A percentile compares a stretch with the other conserved stretches of the same genome.
Evolutionary conservation across 495 filamentous ascomycete genomes (phyloP).

Genomic region (Aspergillus panamensis): DNA sequence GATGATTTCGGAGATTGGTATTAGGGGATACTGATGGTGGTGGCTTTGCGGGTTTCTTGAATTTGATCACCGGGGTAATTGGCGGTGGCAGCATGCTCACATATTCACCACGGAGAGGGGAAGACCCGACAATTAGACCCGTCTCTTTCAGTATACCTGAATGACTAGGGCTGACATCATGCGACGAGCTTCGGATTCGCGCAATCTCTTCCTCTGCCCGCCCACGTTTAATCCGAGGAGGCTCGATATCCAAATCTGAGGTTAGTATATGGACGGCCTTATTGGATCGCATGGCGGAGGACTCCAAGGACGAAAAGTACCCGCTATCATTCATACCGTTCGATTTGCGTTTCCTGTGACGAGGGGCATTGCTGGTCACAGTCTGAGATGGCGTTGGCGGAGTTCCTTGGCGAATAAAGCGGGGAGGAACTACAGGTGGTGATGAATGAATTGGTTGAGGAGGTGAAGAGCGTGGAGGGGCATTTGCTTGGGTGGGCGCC

Average conservation of each 20-base stretch:
- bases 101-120: conserved; percentile 55
- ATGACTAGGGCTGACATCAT: conserved; percentile 79
- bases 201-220: conserved; percentile 95
- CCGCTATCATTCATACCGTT: conserved; percentile 88
- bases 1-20: conserved; percentile 90
- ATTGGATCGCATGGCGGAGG: conserved; percentile 75
- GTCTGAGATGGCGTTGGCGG: conserved; percentile 67
- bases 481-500: conserved; percentile 30
- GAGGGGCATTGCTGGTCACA: conserved; percentile 47
- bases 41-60: conserved; percentile 76
- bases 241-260: conserved; percentile 68
- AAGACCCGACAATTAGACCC: conserved; percentile 49
- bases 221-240: conserved; percentile 76
- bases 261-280: conserved; percentile 58
- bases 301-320: conserved; percentile 97
- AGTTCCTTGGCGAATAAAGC: conserved; percentile 63
- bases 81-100: conserved; percentile 67
- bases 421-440: conserved; percentile 70
- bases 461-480: conserved; percentile 53
- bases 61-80: conserved; percentile 80
- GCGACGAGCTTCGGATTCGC: conserved; percentile 85
- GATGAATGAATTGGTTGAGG: conserved; percentile 75
- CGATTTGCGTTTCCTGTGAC: conserved; percentile 66
- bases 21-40: conserved; percentile 89
- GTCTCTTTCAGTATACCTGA: conserved; percentile 44